Evolutionary conservation across 2,329 filamentous ascomycete genomes (phyloP).

Genomic region (Alternaria ethzedia): DNA sequence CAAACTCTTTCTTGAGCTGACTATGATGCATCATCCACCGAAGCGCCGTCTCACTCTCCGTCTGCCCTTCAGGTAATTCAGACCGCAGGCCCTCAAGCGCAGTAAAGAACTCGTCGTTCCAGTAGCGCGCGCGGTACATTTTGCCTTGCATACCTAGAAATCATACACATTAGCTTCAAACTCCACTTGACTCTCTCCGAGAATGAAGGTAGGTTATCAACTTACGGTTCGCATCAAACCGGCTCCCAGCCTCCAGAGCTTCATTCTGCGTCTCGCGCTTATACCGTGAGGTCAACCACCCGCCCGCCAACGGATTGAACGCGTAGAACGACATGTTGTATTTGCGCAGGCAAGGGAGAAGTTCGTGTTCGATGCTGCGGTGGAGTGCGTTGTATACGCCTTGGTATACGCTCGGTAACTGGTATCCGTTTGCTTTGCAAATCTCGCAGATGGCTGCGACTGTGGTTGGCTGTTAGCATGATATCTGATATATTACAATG

Average conservation of each 20-base stretch:
- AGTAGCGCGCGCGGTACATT: conserved; percentile 50
- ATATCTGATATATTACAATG: too few species aligned
- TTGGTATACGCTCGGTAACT: conserved; percentile 56
- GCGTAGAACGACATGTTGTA: conserved; percentile 26
- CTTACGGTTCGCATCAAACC: conserved; percentile 31
- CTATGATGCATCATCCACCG: conserved; percentile 56
- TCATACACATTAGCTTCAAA: too few species aligned
- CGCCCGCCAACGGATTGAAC: conserved; percentile 27
- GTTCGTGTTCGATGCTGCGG: conserved; percentile 26
- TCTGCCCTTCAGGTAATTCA: conserved; percentile 46
- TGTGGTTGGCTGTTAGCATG: conserved; percentile 17
- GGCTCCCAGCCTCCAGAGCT: conserved; percentile 47
- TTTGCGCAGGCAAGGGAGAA: conserved; percentile 26
- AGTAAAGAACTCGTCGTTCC: conserved; percentile 52
- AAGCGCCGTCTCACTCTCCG: conserved; percentile 51
- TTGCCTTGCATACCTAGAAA: conserved; percentile 48
- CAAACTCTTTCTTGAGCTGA: conserved; percentile 58
- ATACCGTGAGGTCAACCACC: conserved; percentile 23
- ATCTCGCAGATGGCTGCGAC: conserved; percentile 56
- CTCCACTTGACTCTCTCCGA: too few species aligned
- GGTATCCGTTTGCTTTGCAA: conserved; percentile 51
- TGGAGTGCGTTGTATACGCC: conserved; percentile 38
- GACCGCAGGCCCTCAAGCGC: conserved; percentile 51
- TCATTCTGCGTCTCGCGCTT: conserved; percentile 55
- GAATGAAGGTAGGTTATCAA: too few species aligned